phyloP scores from a whole-genome alignment of 1,284 basidiomycete species.

The Sutorius eximius region DNA sequence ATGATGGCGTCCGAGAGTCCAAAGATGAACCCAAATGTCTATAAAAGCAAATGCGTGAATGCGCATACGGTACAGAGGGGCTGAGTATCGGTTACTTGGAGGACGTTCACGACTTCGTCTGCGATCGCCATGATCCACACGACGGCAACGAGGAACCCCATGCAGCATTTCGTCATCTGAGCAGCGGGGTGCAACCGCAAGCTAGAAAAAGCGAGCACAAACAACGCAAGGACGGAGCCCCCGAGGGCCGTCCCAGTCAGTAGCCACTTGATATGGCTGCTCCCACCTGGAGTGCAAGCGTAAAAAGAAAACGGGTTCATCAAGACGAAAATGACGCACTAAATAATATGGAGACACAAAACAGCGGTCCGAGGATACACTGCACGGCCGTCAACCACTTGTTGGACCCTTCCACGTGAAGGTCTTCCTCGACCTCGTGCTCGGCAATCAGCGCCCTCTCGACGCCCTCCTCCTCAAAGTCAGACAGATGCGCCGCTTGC shows the following conservation, averaged over 20 bases:
- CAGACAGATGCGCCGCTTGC: constrained; percentile 45
- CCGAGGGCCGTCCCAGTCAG: constrained; percentile 54
- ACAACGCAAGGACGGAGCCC: constrained; percentile 54
- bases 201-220: constrained; percentile 64
- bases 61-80: not conserved
- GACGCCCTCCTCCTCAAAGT: constrained; percentile 65
- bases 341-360: constrained; percentile 73
- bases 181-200: constrained; percentile 60
- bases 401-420: constrained; percentile 68
- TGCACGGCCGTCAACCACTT: constrained; percentile 83
- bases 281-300: constrained; percentile 47
- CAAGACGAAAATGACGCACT: constrained; percentile 45
- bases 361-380: constrained; percentile 76
- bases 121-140: constrained; percentile 97
- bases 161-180: constrained; percentile 75
- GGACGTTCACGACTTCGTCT: constrained; percentile 87
- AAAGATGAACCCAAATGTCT: constrained; percentile 92
- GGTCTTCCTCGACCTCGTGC: constrained; percentile 61
- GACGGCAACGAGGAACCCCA: constrained; percentile 87
- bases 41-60: constrained; percentile 12
- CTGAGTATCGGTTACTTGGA: constrained; percentile 58
- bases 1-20: constrained; percentile 97
- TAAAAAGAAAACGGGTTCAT: constrained; percentile 1
- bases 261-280: constrained; percentile 52
- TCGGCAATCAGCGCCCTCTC: constrained; percentile 64